These are phyloP conservation scores for Aechmea fasciata DNA, from an alignment of 176 grass and related monocot species.

Conservation along the genomic window DNA sequence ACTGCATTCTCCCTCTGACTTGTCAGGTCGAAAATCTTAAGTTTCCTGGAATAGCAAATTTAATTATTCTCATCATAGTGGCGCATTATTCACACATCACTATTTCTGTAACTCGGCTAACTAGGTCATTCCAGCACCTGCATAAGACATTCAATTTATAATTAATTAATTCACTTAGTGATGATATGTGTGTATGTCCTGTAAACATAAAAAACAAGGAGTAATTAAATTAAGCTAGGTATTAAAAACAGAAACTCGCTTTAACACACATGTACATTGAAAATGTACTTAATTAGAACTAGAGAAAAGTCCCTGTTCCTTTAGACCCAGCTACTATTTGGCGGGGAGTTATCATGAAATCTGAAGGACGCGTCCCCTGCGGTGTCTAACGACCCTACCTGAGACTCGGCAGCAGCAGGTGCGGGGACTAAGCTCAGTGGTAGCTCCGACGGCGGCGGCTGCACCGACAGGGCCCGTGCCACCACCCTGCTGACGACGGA, in stretches of 20 bases:
- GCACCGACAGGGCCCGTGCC: no score
- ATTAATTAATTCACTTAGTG: no score
- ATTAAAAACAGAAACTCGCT: no score
- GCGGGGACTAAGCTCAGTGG: slow-evolving; percentile 9
- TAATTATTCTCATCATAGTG: no score
- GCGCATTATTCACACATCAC: no score
- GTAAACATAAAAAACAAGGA: background rate
- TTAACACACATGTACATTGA: slow-evolving; percentile 16
- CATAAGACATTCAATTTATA: no score
- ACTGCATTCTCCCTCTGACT: no score
- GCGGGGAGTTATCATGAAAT: slow-evolving; percentile 46
- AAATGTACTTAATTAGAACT: slow-evolving; percentile 3
- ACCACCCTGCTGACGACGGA: slow-evolving; percentile 3
- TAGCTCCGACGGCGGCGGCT: slow-evolving; percentile 14
- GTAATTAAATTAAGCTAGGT: no score
- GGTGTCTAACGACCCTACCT: slow-evolving; percentile 15
- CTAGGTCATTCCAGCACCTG: no score
- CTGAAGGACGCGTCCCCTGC: slow-evolving; percentile 52
- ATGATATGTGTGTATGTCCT: background rate
- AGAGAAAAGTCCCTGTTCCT: slow-evolving; percentile 2
- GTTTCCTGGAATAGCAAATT: no score
- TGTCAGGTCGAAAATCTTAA: no score
- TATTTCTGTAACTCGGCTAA: no score
- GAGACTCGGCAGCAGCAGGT: slow-evolving; percentile 1
- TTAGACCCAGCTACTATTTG: slow-evolving; percentile 68